A percentile compares a stretch with the other conserved stretches of the same genome.
Conservation (phyloP, 306 rosid species). For the Inga leiocalycina region DNA sequence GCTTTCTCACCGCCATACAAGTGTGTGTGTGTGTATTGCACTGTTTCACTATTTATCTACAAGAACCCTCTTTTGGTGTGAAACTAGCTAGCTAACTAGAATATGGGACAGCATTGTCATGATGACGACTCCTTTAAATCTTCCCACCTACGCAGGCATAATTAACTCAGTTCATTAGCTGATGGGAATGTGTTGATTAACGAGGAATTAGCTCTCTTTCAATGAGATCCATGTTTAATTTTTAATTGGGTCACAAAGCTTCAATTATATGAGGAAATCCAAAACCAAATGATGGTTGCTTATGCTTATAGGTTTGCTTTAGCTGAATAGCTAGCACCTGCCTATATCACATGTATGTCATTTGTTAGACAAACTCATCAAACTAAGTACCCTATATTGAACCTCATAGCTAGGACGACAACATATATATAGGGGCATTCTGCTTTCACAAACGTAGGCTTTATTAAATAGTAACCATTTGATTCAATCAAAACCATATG, state of each 20-base stretch:
- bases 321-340: not conserved
- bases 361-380: not conserved
- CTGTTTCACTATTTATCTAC: not conserved
- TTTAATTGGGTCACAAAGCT: slow-evolving; percentile 16
- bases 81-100: not conserved
- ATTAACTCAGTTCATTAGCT: not conserved
- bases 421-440: not conserved
- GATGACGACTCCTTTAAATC: not conserved
- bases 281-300: slow-evolving; percentile 51
- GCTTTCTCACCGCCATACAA: not conserved
- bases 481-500: not conserved
- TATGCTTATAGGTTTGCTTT: slow-evolving; percentile 34
- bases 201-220: not conserved
- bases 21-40: no score
- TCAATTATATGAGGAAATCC: slow-evolving; percentile 59
- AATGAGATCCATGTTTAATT: not conserved
- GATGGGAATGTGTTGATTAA: not conserved
- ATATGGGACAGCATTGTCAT: not conserved
- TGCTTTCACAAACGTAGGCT: not conserved
- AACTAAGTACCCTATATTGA: not conserved
- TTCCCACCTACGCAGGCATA: slow-evolving; percentile 20
- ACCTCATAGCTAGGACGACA: not conserved
- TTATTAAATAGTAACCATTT: not conserved
- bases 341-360: not conserved
- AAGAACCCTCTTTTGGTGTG: not conserved